Base-by-base conservation (phyloP, 2,329 filamentous ascomycete genomes). In the Hymenoscyphus linearis region DNA sequence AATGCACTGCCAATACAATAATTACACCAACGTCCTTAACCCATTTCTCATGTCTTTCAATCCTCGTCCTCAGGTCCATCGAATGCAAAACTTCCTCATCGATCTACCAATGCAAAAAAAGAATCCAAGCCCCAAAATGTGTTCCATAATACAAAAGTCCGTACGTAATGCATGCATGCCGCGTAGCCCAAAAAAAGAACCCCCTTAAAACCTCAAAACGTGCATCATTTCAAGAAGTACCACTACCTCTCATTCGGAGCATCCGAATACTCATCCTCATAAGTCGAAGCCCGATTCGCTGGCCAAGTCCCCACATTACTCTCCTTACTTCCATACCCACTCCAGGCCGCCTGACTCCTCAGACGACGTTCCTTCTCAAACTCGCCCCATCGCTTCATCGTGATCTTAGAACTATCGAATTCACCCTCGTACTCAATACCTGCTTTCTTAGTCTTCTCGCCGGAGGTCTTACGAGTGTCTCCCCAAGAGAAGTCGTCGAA, bases 401-500 rank as follows among this genome's bases (percentile, higher is more conserved):
- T 97, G 74, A 99, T 99, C 84, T 97, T 96, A 76, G 89, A 96
- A 75, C 90, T 96, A 76, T 99, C 96, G 71, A 99, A 99, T 76
- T 98, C 95, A 66, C 95, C 95, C 76, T 97, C 91, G 65, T 88
- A 88, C 71, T 93, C 93, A 65, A 92, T 86, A 35, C 91, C 90
- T 2, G 84, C 90, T 78, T 93, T 95, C 80, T 93, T 93, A 14
- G 85, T 88, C 78, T 89, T 91, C 72, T 96, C 93, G 31, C 93
- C 93, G 0, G 88, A 90, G 47, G 93, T 96, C 84, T 98, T 96
- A 64, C 95, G 86, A 60, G 95, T 99, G 66, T 99, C 96, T 71
- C 95, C 95, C 95, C 95, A 99, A 61, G 90, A 96, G 81, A 99
- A 99, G 79, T 99, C 95, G 74, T 99, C 95, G 74, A 99, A 99